Evolutionary conservation across 352 stramenopile genomes (phyloP).

Genomic region (Phytophthora pinifolia): DNA sequence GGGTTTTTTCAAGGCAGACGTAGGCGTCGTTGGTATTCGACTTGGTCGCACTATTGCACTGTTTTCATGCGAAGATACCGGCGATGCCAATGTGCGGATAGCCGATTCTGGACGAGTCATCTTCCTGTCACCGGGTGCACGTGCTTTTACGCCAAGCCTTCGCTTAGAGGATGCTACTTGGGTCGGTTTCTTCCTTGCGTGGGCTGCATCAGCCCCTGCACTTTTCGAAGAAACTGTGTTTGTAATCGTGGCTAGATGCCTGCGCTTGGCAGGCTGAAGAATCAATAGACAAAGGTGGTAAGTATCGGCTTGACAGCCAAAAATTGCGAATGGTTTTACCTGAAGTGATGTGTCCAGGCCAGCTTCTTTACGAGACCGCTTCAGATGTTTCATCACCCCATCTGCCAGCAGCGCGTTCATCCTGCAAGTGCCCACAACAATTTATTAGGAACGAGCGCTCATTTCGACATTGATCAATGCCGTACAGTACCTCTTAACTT

Average conservation of each 20-base stretch:
- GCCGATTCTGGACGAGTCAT: constrained; percentile 1
- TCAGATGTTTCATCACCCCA: constrained; percentile 68
- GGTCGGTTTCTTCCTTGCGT: constrained; percentile 2
- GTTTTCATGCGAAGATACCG: background rate
- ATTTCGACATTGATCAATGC: too few relatives aligned
- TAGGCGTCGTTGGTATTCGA: constrained; percentile 32
- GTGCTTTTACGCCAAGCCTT: background rate
- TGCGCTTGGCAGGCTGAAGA: constrained; percentile 40
- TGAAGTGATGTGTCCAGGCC: constrained; percentile 29
- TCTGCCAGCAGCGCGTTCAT: constrained; percentile 46
- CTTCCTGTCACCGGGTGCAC: background rate
- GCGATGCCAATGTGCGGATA: background rate
- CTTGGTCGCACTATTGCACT: constrained; percentile 17
- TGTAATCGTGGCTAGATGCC: constrained; percentile 62
- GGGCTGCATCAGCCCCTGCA: constrained; percentile 18
- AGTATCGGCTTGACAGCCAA: background rate
- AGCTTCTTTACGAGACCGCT: constrained; percentile 42
- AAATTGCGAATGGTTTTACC: constrained; percentile 22
- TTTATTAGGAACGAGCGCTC: background rate
- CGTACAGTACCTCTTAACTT: constrained; percentile 36
- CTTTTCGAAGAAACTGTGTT: constrained; percentile 39
- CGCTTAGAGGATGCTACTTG: background rate
- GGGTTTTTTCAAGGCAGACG: constrained; percentile 24
- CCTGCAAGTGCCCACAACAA: constrained; percentile 16
- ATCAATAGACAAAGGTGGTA: constrained; percentile 1